Evolutionary conservation across 495 filamentous ascomycete species (phyloP), one percentile per base, ranked within the genome.

Genomic region (Penicillium canariense): DNA sequence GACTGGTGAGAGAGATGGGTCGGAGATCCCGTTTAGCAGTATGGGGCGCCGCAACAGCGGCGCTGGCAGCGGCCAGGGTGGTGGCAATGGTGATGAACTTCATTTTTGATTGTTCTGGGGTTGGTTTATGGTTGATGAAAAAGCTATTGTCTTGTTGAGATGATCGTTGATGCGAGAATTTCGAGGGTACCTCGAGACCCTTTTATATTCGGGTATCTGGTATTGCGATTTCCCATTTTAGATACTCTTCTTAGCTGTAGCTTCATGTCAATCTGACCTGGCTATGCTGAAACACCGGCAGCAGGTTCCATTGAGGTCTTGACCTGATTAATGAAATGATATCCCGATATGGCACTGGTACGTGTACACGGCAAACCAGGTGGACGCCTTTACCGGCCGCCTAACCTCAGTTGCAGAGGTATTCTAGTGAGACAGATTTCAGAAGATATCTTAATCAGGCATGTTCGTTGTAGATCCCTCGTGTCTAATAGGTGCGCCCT

Each of bases 31-130:
- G 52, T 39, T 48, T 50, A 26, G 25, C 32, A 30, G 27, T 23
- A 46, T 34, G 54, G 12, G 58, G 58, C 14, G 51, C 51, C 18
- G 58, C 58, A 7, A 51, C 11, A 15, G 48, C 30, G 23, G 44
- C 47, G 34, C 46, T 48, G 35, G 61, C 52, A 34, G 58, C 58
- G 26, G 58, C 48, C 35, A 56, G 17, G 28, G 48, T n/a, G 36
- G 61, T 49, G 25, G 38, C 31, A 14, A 64, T 45, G 7, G 52
- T 34, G 20, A 25, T 14, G 44, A 40, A 25, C 58, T 61, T 61
- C 61, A 65, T 65, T 46, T n/a, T 25, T 57, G 8, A 35, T n/a
- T 23, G 2, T 10, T 11, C 25, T 17, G n/a, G 2, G 5, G 15
- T 38, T 18, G 8, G 17, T 39, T 5, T 1, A 9, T 38, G 2